A percentile compares a stretch with the other conserved stretches of the same genome.
Evolutionary conservation across 2,329 filamentous ascomycete species (phyloP).

Genomic region (Microsporum ferrugineum): DNA sequence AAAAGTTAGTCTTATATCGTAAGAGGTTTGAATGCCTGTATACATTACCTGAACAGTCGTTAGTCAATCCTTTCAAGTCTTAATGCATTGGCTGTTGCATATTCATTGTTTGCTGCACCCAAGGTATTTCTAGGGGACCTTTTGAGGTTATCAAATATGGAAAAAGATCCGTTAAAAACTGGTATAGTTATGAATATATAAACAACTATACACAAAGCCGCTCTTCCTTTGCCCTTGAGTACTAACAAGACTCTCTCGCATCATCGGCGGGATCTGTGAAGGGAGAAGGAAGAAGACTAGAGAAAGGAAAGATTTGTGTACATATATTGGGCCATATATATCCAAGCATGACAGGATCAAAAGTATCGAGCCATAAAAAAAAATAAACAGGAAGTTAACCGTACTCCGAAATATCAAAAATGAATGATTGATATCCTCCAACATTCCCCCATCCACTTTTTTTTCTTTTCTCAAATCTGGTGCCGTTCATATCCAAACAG

Average conservation of each 20-base stretch:
- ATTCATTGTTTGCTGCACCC: not conserved
- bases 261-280: not conserved
- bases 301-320: not conserved
- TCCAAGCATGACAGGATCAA: not conserved
- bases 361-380: not conserved
- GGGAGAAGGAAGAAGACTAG: not conserved
- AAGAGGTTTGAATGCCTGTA: too few relatives aligned
- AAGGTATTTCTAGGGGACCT: not conserved
- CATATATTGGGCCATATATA: not conserved
- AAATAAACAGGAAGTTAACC: not conserved
- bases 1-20: too few relatives aligned
- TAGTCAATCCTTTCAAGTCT: not conserved
- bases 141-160: not conserved
- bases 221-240: not conserved
- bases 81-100: not conserved
- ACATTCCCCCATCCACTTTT: not conserved
- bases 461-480: not conserved
- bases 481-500: not conserved
- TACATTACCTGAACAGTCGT: not conserved
- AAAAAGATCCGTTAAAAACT: not conserved
- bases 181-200: conserved; percentile 2
- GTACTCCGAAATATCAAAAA: not conserved
- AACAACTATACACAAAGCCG: not conserved
- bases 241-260: not conserved
- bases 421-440: not conserved